Base-by-base conservation (phyloP, 805 yeast species). In the Lachancea waltii region DNA sequence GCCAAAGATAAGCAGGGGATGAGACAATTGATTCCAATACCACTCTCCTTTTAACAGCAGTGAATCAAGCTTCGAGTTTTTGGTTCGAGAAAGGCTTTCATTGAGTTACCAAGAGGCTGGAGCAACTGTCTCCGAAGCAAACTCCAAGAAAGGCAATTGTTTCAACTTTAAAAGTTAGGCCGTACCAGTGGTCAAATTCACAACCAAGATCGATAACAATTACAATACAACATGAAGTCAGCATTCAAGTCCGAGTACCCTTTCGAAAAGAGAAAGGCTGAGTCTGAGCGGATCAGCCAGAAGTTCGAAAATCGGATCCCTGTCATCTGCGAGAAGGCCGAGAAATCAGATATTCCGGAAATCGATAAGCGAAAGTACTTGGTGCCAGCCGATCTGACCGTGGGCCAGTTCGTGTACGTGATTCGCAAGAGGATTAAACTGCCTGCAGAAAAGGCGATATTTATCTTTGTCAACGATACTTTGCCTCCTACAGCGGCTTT, bases 401-500 rank as follows among this genome's bases (percentile, higher is more conserved):
- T 92, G 43, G 98, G 98, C 30, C 98, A 92, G 65, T 90, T 92
- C 67, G 98, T 92, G 31, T 92, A 92, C 58, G 98, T 92, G 44
- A 86, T 92, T 53, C 81, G 98, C 65, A 89, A 90, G 68, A 81
- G 98, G 63, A 89, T 92, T 63, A 84, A 84, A 70, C 74, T 92
- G 47, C 95, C 96, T 33, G 84, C 95, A 20, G 98, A 92, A 64
- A 89, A 90, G 79, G 98, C 98, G 30, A 90, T 92, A 48, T 92
- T 92, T 65, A 87, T 92, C 49, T 92, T 92, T 62, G 95, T 92
- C 47, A 90, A 92, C 59, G 98, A 92, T 62, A 87, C 92, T 41
- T 73, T 92, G 51, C 98, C 98, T 8, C 97, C 97, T 33, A 92
- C 98, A 3, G 97, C 97, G 15, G 95, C 97, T 13, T 74, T 92